Base-by-base conservation (phyloP, 1,284 basidiomycete genomes). In the Cryptococcus jaspeensis region DNA sequence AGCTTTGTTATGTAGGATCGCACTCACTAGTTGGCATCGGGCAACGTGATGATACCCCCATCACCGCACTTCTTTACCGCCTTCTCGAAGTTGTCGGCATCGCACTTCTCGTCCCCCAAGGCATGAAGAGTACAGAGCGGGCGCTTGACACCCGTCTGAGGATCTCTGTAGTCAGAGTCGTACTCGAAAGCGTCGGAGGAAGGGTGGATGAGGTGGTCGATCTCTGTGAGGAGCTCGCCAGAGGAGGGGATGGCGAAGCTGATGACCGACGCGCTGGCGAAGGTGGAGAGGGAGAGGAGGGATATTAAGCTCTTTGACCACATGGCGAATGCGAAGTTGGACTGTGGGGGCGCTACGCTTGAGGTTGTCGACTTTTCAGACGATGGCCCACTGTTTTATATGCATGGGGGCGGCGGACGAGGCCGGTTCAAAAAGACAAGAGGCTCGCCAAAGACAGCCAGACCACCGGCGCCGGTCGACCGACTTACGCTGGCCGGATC, bases 31-130 rank as follows among this genome's bases (percentile, higher is more conserved):
- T 61, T 60, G 38, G 59, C 55, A 55, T 67, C 65, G 5, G 65
- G 61, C 11, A 72, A 47, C 16, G 53, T 65, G 3, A 81, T 82
- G 22, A 77, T 80, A 8, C 84, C 84, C 52, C 76, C 77, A 44
- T 81, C 79, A 0, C 84, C 84, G 61, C 85, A 86, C 59, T 74
- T 65, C 8, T 78, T 71, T 36, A 85, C 83, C 0, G 84, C 84
- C n/a, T 72, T 73, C 59, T 82, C 38, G 22, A 79, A 76, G 64
- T 80, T 81, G 55, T 76, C 74, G 1, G 80, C 79, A 57, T 83
- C 81, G 59, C 81, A 80, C 40, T 64, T 63, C 1, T 79, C 80
- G n/a, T 64, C 63, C 1, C 80, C 81, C 2, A 79, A 67, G 0
- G 81, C 79, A 5, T 67, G 66, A 7, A 82, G 60, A 0, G 64